Evolutionary conservation across 2,329 filamentous ascomycete genomes (phyloP).

Genomic region (Microsporum audouinii): DNA sequence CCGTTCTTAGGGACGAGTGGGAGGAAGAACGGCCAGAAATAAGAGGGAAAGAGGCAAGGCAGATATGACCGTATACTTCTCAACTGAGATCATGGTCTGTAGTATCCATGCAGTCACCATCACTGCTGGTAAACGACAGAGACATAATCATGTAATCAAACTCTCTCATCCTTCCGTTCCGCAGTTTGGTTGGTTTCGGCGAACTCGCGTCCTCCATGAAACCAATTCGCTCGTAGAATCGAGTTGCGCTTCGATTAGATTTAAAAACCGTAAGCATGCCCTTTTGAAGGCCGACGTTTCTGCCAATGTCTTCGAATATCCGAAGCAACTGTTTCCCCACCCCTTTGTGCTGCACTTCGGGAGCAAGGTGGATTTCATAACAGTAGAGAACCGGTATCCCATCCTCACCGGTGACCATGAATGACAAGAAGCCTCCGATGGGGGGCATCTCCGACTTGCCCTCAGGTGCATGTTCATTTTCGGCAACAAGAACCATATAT

Average conservation of each 20-base stretch:
- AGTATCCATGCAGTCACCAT: neutral
- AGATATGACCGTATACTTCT: slow-evolving; percentile 47
- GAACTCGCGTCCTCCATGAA: slow-evolving; percentile 44
- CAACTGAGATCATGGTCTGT: neutral
- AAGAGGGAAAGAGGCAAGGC: slow-evolving; percentile 73
- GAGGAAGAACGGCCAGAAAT: slow-evolving; percentile 85
- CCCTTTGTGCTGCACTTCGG: slow-evolving; percentile 36
- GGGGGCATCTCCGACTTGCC: slow-evolving; percentile 10
- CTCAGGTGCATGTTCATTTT: neutral
- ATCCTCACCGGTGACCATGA: slow-evolving; percentile 48
- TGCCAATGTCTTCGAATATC: slow-evolving; percentile 39
- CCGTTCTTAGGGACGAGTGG: slow-evolving; percentile 82
- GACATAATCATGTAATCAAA: slow-evolving; percentile 45
- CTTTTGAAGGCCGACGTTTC: slow-evolving; percentile 40
- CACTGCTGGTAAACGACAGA: slow-evolving; percentile 26
- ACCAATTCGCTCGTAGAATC: slow-evolving; percentile 42
- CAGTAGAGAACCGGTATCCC: slow-evolving; percentile 48
- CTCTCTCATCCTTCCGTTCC: slow-evolving; percentile 40
- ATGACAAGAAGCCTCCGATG: slow-evolving; percentile 39
- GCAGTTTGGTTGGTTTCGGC: slow-evolving; percentile 38
- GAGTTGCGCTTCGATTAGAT: slow-evolving; percentile 37
- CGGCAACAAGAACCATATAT: slow-evolving; percentile 41
- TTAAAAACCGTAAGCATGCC: slow-evolving; percentile 51
- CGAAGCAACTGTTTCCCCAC: slow-evolving; percentile 42
- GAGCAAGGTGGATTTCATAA: slow-evolving; percentile 49